A percentile compares a stretch with the other conserved stretches of the same genome.
These are phyloP conservation scores for Aphanocladium album DNA, from an alignment of 2,329 filamentous ascomycete species.

Conservation along the genomic window DNA sequence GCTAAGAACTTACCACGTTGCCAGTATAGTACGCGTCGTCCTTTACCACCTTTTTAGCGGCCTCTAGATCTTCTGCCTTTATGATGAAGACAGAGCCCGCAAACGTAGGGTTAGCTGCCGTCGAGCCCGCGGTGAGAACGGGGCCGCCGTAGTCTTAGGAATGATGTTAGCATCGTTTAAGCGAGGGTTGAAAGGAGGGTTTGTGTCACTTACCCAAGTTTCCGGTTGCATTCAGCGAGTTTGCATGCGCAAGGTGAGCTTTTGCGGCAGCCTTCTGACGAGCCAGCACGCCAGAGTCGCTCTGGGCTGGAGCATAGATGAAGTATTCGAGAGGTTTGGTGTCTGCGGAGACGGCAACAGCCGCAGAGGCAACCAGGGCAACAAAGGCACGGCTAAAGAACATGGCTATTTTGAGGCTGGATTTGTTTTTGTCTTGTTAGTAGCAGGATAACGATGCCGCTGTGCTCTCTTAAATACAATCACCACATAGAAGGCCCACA, in stretches of 20 bases:
- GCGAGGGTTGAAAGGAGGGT: not conserved
- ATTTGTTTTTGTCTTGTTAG: not conserved
- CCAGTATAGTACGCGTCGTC: not conserved
- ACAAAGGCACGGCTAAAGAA: not conserved
- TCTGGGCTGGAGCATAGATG: not conserved
- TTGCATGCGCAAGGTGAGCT: not conserved
- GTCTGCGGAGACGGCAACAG: not conserved
- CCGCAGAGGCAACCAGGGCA: not conserved
- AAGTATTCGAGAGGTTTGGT: not conserved
- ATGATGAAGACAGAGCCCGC: not conserved
- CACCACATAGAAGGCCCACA: not conserved
- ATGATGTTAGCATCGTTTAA: not conserved
- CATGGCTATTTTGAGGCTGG: not conserved
- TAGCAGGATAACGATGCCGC: not conserved
- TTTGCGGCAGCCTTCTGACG: not conserved
- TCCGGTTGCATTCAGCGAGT: not conserved
- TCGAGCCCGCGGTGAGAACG: not conserved
- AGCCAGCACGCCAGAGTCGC: not conserved
- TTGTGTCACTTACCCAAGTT: not conserved
- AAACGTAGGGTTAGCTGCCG: not conserved
- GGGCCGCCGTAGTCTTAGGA: not conserved
- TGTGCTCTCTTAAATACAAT: not conserved
- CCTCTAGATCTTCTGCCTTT: not conserved
- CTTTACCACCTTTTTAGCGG: not conserved
- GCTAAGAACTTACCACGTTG: not conserved